Base-by-base conservation (phyloP, 2,329 filamentous ascomycete genomes). In the Cordyceps fumosorosea region DNA sequence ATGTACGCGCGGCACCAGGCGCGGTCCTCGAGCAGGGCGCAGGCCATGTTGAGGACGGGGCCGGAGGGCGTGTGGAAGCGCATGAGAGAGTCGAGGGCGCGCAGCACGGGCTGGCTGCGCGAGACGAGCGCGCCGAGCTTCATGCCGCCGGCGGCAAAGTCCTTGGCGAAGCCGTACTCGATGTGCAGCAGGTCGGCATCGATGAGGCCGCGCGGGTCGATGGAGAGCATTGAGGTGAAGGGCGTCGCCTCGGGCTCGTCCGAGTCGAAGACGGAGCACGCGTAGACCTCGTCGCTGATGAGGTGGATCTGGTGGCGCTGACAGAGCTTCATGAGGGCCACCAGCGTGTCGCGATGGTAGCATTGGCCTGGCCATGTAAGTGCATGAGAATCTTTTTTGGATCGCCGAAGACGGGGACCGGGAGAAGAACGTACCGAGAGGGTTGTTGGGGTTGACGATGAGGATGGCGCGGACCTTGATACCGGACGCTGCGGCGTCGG, bases 221-320 rank as follows among this genome's bases (percentile, higher is more conserved):
- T 78, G 2, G 80, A 78, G 1, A 84, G 70, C 3, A 76, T 71
- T 0, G 81, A 84, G 3, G 77, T 80, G 64, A 85, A 85, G 0
- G 73, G 70, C 6, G 63, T 52, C 12, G 67, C 63, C 22, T 61
- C 29, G 62, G 60, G 48, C 70, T 77, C 62, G 65, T 71, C 42
- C 34, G 71, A 67, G 69, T 78, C 63, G 63, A 78, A 85, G 0
- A 80, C 74, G 1, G 80, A 82, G 44, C 80, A 72, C 11, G 79
- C 83, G 66, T 85, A 86, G 45, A 86, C 80, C 67, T 86, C 84
- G 67, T 86, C 83, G 64, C 78, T 80, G 66, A 86, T 76, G 52
- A 85, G 72, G 63, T 86, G 82, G 4, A 86, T 71, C 3, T 70
- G 65, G 64, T 83, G 74, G 47, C 73, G 75, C 58, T 81, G 72